Base-by-base conservation (phyloP, 208 protist species). In the Lotmaria passim region DNA sequence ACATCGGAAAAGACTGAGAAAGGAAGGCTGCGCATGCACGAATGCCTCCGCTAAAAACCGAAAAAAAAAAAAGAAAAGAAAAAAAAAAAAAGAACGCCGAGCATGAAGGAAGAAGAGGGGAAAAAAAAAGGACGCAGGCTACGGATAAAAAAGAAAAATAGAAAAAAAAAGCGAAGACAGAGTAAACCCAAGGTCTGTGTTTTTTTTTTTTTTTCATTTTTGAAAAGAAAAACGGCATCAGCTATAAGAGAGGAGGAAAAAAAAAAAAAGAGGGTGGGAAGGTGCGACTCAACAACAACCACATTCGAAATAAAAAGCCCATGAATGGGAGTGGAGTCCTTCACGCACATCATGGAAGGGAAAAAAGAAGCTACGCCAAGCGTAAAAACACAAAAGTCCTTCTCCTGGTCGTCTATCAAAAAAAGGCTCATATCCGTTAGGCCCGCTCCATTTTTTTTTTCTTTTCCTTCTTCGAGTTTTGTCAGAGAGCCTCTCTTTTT, bases 261-360 rank as follows among this genome's bases (percentile, higher is more conserved):
- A 3, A 59, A 46, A 17, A 69, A 26, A 48, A 66, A 30, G 43
- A 11, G 19, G 12, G 30, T 26, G 21, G 55, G 31, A 41, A 46
- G 5, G 33, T 7, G 47, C 31, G 21, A 36, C 31, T 10, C 44
- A 59, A 7, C 10, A 23, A 17, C 47, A n/a, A 55, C n/a, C 50
- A 36, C 50, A 31, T 56, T 39, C 46, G 31, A 57, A 61, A 75
- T 66, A 60, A 63, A 36, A 30, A 75, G 60, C 69, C 59, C 67
- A 73, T n/a, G 67, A 73, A 73, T 60, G 67, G 31, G 57, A n/a
- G 15, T 26, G 14, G 36, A 47, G 23, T 43, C 19, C 43, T 23
- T 7, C 33, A 38, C 2, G 52, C 64, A 64, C 24, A 23, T 14
- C 5, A 36, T 36, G 4, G 17, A 31, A 31, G n/a, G 33, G 14